These are phyloP conservation scores for Colletotrichum karsti DNA, from an alignment of 2,329 filamentous ascomycete species.

Conservation along the genomic window DNA sequence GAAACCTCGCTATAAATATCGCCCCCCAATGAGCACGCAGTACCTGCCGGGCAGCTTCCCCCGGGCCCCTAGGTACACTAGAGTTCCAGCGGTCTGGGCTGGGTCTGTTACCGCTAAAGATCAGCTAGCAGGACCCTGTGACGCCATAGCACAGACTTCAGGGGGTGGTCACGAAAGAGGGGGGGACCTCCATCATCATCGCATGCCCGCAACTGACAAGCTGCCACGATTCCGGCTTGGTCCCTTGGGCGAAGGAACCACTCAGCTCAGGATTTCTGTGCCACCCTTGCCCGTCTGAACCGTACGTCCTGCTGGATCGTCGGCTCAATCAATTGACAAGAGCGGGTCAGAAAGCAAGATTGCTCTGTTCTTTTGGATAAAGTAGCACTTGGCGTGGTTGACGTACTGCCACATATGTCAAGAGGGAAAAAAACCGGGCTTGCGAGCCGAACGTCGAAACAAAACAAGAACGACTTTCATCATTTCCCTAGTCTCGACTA, in stretches of 20 bases:
- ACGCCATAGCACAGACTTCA: constrained; percentile 1
- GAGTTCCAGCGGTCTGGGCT: background rate
- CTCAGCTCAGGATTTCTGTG: background rate
- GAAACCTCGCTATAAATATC: background rate
- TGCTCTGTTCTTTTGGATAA: background rate
- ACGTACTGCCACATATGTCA: constrained; percentile 5
- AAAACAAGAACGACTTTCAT: background rate
- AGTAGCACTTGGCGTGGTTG: constrained; percentile 10
- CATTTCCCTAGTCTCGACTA: no score
- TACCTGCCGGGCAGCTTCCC: background rate
- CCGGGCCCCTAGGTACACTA: background rate
- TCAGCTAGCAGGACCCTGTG: constrained; percentile 10
- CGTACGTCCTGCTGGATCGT: background rate
- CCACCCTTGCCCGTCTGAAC: constrained; percentile 2
- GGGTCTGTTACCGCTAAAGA: constrained; percentile 13
- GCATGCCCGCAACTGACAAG: background rate
- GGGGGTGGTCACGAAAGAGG: background rate
- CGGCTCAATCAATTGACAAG: background rate
- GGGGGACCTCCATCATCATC: background rate
- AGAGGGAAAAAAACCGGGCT: background rate
- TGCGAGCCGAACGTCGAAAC: background rate
- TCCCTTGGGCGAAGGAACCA: constrained; percentile 1
- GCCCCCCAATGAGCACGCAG: background rate
- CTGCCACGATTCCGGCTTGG: background rate
- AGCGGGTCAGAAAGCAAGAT: constrained; percentile 12